Conservation (phyloP, 2,329 filamentous ascomycete genomes). For the Alternaria gaisen region DNA sequence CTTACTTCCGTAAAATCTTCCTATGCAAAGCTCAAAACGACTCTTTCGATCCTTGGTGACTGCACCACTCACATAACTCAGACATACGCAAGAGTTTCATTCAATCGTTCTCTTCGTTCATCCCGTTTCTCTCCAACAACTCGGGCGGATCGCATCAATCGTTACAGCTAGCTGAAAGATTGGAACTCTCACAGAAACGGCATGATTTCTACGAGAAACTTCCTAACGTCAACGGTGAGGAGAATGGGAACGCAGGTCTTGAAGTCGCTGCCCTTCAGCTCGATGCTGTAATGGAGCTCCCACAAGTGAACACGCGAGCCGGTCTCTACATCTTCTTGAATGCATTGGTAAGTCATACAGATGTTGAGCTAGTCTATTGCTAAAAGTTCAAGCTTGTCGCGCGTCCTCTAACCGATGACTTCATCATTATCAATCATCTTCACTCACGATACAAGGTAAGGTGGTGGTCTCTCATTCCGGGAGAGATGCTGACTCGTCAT, state of each 20-base stretch:
- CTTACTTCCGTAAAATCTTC: neutral
- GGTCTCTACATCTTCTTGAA: slow-evolving; percentile 88
- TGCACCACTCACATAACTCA: slow-evolving; percentile 19
- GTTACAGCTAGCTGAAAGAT: slow-evolving; percentile 55
- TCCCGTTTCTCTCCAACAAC: slow-evolving; percentile 62
- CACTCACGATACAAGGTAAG: slow-evolving; percentile 82
- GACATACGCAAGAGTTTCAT: slow-evolving; percentile 45
- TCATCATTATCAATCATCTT: slow-evolving; percentile 78
- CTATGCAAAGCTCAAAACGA: neutral
- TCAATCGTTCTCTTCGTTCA: slow-evolving; percentile 45
- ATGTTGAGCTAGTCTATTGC: slow-evolving; percentile 11
- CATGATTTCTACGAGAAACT: slow-evolving; percentile 55
- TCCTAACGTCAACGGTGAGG: slow-evolving; percentile 55
- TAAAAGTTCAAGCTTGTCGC: slow-evolving; percentile 73
- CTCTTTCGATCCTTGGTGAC: neutral
- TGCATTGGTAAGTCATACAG: slow-evolving; percentile 68
- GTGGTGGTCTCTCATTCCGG: neutral
- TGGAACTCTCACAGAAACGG: slow-evolving; percentile 53
- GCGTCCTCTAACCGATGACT: slow-evolving; percentile 84
- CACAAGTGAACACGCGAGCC: slow-evolving; percentile 77
- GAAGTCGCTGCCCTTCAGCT: slow-evolving; percentile 60
- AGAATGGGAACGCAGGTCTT: slow-evolving; percentile 48
- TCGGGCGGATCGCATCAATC: slow-evolving; percentile 62
- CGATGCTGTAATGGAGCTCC: slow-evolving; percentile 69
- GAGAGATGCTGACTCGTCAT: slow-evolving; percentile 37